These are phyloP conservation scores for Neonectria sp. DNA, from an alignment of 2,329 filamentous ascomycete genomes.

Conservation along the genomic window DNA sequence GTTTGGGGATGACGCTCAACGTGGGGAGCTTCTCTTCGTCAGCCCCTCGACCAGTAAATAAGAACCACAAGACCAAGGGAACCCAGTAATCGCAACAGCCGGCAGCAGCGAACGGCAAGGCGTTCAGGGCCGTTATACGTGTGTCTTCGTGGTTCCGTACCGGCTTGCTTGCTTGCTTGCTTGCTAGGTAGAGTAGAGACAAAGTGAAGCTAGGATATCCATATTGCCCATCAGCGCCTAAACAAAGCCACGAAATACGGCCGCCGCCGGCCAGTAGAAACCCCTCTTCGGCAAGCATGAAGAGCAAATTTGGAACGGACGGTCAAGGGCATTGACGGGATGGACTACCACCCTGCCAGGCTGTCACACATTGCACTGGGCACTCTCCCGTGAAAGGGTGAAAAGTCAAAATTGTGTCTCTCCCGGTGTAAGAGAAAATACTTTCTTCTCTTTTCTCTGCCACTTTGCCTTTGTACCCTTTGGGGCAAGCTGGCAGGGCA, in stretches of 20 bases:
- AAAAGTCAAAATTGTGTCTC: background rate
- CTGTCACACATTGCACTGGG: background rate
- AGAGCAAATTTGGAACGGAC: slow-evolving; percentile 9
- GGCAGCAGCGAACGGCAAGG: background rate
- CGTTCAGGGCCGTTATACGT: background rate
- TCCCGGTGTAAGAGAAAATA: background rate
- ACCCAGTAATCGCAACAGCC: slow-evolving; percentile 3
- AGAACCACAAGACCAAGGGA: background rate
- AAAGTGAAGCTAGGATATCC: slow-evolving; percentile 12
- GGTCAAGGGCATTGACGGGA: background rate
- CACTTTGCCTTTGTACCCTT: background rate
- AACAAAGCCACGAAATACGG: slow-evolving; percentile 21
- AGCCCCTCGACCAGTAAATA: background rate
- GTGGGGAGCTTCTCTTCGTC: slow-evolving; percentile 14
- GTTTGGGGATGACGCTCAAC: slow-evolving; percentile 21
- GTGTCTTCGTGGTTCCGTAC: background rate
- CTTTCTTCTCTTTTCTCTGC: background rate
- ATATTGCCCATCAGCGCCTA: slow-evolving; percentile 23
- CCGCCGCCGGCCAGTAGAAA: slow-evolving; percentile 14
- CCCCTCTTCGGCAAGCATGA: slow-evolving; percentile 5
- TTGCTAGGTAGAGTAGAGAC: slow-evolving; percentile 1
- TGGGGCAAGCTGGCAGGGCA: background rate
- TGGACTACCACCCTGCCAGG: background rate
- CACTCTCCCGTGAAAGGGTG: background rate
- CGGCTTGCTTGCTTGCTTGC: background rate